Evolutionary conservation across 1,284 basidiomycete genomes (phyloP).

Genomic region (Ustilago sp.): DNA sequence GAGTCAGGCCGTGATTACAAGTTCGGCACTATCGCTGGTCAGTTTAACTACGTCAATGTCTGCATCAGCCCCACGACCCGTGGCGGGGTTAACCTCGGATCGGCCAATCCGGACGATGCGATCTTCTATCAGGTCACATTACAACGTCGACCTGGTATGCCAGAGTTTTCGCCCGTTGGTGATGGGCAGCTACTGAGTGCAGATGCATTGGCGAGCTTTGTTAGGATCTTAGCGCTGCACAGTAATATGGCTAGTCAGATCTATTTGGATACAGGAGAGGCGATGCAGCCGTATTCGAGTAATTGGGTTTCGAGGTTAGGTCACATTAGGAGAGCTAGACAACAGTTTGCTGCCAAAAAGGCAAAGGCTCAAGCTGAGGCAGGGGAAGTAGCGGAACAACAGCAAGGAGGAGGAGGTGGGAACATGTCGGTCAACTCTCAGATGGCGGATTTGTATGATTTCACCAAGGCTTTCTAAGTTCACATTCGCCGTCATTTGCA

Average conservation of each 20-base stretch:
- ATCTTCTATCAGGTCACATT: slow-evolving; percentile 67
- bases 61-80: slow-evolving; percentile 75
- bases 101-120: slow-evolving; percentile 61
- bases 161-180: slow-evolving; percentile 66
- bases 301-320: slow-evolving; percentile 62
- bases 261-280: slow-evolving; percentile 64
- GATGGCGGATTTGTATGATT: slow-evolving; percentile 47
- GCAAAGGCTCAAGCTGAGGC: slow-evolving; percentile 17
- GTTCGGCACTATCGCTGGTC: slow-evolving; percentile 89
- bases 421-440: slow-evolving; percentile 29
- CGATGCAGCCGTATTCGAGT: slow-evolving; percentile 64
- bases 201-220: slow-evolving; percentile 60
- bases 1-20: slow-evolving; percentile 75
- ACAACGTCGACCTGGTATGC: slow-evolving; percentile 62
- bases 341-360: slow-evolving; percentile 32
- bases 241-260: slow-evolving; percentile 67
- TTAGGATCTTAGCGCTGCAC: slow-evolving; percentile 64
- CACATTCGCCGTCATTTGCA: not conserved
- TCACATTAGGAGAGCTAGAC: slow-evolving; percentile 45
- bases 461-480: slow-evolving; percentile 43
- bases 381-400: not conserved
- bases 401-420: slow-evolving; percentile 4
- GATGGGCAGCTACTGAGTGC: slow-evolving; percentile 65
- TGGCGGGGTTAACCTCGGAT: slow-evolving; percentile 60
- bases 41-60: slow-evolving; percentile 98